Percentiles rank a stretch among this genome's conserved stretches.
phyloP scores from a whole-genome alignment of 2,329 filamentous ascomycete species.

The Piedraia hortae region DNA sequence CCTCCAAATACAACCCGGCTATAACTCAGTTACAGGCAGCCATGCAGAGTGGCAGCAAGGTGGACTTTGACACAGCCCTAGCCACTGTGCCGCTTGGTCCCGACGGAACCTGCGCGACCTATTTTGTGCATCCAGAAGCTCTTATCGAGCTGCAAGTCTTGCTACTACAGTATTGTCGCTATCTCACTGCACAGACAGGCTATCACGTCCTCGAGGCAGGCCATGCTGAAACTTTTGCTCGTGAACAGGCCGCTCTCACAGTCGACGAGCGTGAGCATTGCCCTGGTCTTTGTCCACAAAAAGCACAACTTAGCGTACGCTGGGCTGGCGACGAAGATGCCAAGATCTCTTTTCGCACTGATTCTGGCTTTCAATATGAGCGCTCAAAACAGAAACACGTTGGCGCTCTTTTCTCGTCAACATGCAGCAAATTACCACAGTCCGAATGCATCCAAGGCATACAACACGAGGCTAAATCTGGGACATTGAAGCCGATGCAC shows the following conservation, averaged over 20 bases:
- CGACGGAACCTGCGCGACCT: conserved; percentile 20
- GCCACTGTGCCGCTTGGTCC: conserved; percentile 20
- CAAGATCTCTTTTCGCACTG: conserved; percentile 5
- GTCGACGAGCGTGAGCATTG: conserved; percentile 14
- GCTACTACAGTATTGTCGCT: conserved; percentile 21
- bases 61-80: conserved; percentile 24
- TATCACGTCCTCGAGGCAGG: conserved; percentile 21
- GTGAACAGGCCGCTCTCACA: conserved; percentile 19
- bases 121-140: conserved; percentile 27
- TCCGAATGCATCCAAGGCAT: no score
- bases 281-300: conserved; percentile 8
- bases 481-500: conserved; percentile 21
- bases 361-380: conserved; percentile 6
- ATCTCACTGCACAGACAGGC: conserved; percentile 13
- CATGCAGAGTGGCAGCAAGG: conserved; percentile 14
- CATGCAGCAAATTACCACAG: conserved; percentile 5
- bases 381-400: no score
- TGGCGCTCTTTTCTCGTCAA: conserved; percentile 1
- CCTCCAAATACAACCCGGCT: conserved; percentile 6
- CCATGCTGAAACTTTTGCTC: conserved; percentile 19
- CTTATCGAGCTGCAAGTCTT: conserved; percentile 26
- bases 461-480: no score
- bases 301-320: conserved; percentile 7
- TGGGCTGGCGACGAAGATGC: conserved; percentile 10
- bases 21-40: conserved; percentile 15